A percentile compares a stretch with the other conserved stretches of the same genome.
Evolutionary conservation across 768 basidiomycete species (phyloP).

Genomic region (Mycena floridula): DNA sequence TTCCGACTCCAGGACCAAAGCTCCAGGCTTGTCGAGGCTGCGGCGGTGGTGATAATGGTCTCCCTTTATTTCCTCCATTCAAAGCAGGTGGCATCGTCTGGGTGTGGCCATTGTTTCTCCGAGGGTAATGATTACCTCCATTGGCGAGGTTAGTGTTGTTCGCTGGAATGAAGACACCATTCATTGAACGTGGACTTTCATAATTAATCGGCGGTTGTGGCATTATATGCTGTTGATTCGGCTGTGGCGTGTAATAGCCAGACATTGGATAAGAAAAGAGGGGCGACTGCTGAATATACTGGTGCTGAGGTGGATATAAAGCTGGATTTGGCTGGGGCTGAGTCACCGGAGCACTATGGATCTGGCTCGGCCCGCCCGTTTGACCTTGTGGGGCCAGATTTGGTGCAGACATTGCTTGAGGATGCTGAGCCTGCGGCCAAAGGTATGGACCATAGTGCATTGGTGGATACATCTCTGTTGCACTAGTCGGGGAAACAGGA

Average conservation of each 20-base stretch:
- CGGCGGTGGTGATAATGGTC: conserved; percentile 16
- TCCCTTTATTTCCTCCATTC: conserved; percentile 8
- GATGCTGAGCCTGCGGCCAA: conserved; percentile 5
- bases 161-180: not conserved
- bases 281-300: conserved; percentile 23
- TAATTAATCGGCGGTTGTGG: conserved; percentile 14
- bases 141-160: not conserved
- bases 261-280: conserved; percentile 29
- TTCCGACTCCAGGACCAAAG: conserved; percentile 57
- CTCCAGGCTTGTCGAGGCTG: conserved; percentile 57
- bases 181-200: not conserved
- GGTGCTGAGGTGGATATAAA: conserved; percentile 6
- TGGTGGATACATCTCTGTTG: conserved; percentile 16
- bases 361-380: not conserved
- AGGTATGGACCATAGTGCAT: conserved; percentile 4
- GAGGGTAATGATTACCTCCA: conserved; percentile 8
- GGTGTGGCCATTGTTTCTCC: conserved; percentile 9
- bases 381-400: not conserved
- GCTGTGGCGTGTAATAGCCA: conserved; percentile 26
- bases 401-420: conserved; percentile 5
- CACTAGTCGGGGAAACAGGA: conserved; percentile 20
- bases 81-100: no score
- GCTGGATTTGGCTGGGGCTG: conserved; percentile 14
- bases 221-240: conserved; percentile 18
- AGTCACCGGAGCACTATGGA: conserved; percentile 8